Conservation (phyloP, 495 filamentous ascomycete genomes). For the Hypomontagnella monticulosa region DNA sequence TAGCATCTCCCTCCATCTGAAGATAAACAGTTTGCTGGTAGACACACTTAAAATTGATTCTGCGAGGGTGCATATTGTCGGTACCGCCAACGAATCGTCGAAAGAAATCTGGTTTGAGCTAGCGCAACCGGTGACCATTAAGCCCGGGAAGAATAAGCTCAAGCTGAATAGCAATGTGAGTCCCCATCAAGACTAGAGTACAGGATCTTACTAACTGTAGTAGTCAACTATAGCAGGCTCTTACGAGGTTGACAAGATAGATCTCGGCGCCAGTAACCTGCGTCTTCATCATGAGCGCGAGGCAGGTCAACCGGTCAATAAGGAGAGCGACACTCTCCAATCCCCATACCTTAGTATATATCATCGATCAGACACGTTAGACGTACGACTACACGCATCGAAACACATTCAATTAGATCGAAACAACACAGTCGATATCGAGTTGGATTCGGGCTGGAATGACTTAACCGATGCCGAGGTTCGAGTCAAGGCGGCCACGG, state of each 20-base stretch:
- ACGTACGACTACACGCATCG: constrained; percentile 57
- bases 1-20: constrained; percentile 77
- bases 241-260: constrained; percentile 78
- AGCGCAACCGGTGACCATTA: constrained; percentile 54
- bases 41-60: constrained; percentile 74
- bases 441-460: constrained; percentile 80
- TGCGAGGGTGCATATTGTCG: constrained; percentile 71
- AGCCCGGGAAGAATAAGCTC: constrained; percentile 63
- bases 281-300: constrained; percentile 70
- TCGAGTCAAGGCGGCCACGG: constrained; percentile 81
- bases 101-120: constrained; percentile 74
- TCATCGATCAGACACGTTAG: constrained; percentile 58
- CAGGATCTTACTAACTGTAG: constrained; percentile 1
- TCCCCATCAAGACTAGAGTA: constrained; percentile 4
- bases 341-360: constrained; percentile 58
- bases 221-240: constrained; percentile 72
- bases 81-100: constrained; percentile 53
- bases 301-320: constrained; percentile 51
- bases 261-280: constrained; percentile 74
- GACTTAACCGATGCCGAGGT: constrained; percentile 73
- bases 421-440: constrained; percentile 77
- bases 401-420: constrained; percentile 77
- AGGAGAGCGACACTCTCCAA: constrained; percentile 51
- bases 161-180: constrained; percentile 62
- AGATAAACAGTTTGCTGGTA: constrained; percentile 75